Conservation (phyloP, 345 rosid species). For the Hibiscus trionum region DNA sequence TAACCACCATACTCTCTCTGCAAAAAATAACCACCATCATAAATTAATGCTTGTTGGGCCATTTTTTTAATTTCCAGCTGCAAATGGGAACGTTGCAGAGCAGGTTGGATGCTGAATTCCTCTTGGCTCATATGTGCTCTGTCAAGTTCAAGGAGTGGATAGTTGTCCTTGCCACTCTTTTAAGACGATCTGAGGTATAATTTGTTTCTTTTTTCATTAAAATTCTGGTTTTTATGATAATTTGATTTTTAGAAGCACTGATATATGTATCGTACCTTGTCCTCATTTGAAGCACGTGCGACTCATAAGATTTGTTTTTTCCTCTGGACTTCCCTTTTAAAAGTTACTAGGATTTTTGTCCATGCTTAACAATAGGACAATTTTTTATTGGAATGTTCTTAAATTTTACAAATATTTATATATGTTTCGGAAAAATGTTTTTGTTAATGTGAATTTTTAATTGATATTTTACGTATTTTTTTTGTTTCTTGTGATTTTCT, state of each 20-base stretch:
- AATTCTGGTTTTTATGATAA: background rate
- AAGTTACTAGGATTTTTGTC: background rate
- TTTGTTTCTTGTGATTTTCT: background rate
- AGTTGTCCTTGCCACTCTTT: conserved; percentile 89
- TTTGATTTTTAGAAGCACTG: background rate
- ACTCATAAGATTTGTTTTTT: background rate
- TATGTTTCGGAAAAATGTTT: background rate
- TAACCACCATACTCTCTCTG: background rate
- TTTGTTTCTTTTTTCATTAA: background rate
- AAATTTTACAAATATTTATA: no score
- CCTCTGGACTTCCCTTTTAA: background rate
- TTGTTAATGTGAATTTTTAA: background rate
- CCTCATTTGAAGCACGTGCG: background rate
- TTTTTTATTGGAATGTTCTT: background rate
- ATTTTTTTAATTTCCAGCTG: conserved; percentile 41
- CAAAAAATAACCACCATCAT: no score
- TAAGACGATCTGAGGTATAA: conserved; percentile 79
- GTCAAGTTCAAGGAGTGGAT: conserved; percentile 99
- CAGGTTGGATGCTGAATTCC: conserved; percentile 90
- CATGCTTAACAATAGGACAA: background rate
- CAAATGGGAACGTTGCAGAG: conserved; percentile 90
- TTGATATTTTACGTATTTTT: no score
- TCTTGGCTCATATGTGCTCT: conserved; percentile 96
- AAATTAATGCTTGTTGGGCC: background rate
- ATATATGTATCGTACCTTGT: background rate